Percentiles rank a stretch among this genome's conserved stretches.
Conservation (phyloP, 2,329 filamentous ascomycete species). For the Fusarium tjaetaba region DNA sequence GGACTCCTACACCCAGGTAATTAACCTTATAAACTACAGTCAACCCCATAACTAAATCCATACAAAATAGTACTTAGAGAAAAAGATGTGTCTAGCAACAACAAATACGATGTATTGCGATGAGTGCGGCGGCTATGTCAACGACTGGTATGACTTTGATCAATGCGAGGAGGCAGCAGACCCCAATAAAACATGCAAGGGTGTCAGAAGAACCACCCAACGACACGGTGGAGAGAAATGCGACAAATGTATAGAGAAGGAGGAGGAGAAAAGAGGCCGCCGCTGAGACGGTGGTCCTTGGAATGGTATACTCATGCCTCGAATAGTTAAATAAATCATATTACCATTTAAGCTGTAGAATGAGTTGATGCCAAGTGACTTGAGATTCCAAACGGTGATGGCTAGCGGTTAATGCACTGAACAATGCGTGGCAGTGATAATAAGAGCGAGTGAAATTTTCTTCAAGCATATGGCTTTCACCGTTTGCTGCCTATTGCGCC, state of each 20-base stretch:
- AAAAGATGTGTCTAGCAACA: not conserved
- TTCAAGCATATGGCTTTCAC: no score
- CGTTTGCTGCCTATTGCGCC: accelerated
- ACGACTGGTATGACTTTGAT: not conserved
- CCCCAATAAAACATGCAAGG: not conserved
- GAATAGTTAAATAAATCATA: not conserved
- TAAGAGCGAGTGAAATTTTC: not conserved
- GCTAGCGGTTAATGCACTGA: accelerated
- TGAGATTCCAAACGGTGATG: accelerated
- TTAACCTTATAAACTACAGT: no score
- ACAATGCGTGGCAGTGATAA: not conserved
- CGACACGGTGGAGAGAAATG: not conserved
- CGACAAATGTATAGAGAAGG: not conserved
- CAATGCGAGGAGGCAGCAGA: not conserved
- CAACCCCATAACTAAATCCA: accelerated
- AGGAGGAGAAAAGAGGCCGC: not conserved
- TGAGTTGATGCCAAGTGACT: not conserved
- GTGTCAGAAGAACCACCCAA: not conserved
- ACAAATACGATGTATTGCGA: not conserved
- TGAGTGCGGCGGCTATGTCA: not conserved
- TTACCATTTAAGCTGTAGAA: no score
- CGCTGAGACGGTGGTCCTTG: not conserved
- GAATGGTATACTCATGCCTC: no score
- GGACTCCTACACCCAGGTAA: not conserved
- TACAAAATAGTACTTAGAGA: accelerated